Evolutionary conservation across 2,329 filamentous ascomycete species (phyloP), one percentile per base, ranked within the genome.

Genomic region (Septoria petroselini): DNA sequence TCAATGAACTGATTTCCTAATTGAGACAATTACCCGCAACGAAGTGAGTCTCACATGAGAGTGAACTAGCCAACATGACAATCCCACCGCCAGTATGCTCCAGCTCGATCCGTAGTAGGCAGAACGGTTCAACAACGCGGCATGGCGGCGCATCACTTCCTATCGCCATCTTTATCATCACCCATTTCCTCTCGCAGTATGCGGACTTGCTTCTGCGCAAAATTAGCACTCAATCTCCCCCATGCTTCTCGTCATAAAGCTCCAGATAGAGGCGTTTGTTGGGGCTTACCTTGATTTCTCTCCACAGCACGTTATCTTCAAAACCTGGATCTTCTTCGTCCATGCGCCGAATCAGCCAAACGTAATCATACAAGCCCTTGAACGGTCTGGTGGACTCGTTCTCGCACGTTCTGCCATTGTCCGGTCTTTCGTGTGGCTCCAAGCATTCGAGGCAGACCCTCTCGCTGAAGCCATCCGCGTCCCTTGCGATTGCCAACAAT

Each of bases 211-310:
- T 78, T 81, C 73, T n/a, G n/a, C n/a, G n/a, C n/a, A n/a, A n/a
- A n/a, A n/a, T n/a, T n/a, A n/a, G n/a, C n/a, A n/a, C n/a, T n/a
- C n/a, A n/a, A n/a, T n/a, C n/a, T n/a, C n/a, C n/a, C n/a, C n/a
- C n/a, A n/a, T n/a, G n/a, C n/a, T n/a, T n/a, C n/a, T n/a, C n/a
- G n/a, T n/a, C n/a, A n/a, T n/a, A n/a, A n/a, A n/a, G n/a, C n/a
- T n/a, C n/a, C n/a, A n/a, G n/a, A n/a, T n/a, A n/a, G n/a, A n/a
- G n/a, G n/a, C n/a, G n/a, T n/a, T n/a, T n/a, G n/a, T n/a, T n/a
- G n/a, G n/a, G n/a, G n/a, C n/a, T n/a, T n/a, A n/a, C n/a, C n/a
- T 81, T 79, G 54, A 86, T 79, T 62, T 81, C 77, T 3, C 75
- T 70, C 81, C 80, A 84, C 35, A 85, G 65, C 3, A 77, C 61